Evolutionary conservation across 441 rosid genomes (phyloP).

Genomic region (Melianthus villosus): DNA sequence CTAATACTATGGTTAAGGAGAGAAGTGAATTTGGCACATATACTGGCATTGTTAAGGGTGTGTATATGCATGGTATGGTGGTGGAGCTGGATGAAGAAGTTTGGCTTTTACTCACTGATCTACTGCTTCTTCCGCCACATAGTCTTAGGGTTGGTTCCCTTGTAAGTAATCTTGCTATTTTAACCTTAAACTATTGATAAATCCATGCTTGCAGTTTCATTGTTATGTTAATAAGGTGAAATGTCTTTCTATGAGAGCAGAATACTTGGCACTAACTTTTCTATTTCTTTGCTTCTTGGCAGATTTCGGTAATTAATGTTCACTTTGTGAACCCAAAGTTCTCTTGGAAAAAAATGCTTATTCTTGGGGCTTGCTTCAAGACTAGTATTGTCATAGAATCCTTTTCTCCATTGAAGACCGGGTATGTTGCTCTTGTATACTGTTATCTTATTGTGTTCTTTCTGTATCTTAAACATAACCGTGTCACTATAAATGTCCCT

Average conservation of each 20-base stretch:
- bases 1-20: conserved; percentile 19
- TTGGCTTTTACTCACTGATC: conserved; percentile 72
- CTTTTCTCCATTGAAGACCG: conserved; percentile 62
- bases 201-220: not conserved
- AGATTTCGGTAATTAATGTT: conserved; percentile 56
- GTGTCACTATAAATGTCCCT: too few species aligned
- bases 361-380: conserved; percentile 74
- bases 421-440: conserved; percentile 29
- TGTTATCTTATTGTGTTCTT: conserved; percentile 1
- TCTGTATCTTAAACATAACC: not conserved
- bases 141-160: conserved; percentile 61
- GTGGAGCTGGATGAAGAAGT: conserved; percentile 71
- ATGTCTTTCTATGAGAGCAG: too few species aligned
- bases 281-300: conserved; percentile 10
- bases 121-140: conserved; percentile 33
- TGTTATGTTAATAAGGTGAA: not conserved
- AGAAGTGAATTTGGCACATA: conserved; percentile 41
- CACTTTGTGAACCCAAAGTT: conserved; percentile 68
- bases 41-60: conserved; percentile 49
- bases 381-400: conserved; percentile 50
- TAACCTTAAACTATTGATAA: not conserved
- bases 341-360: conserved; percentile 46
- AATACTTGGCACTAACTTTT: not conserved
- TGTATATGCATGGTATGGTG: conserved; percentile 61
- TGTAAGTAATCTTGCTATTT: conserved; percentile 30